Conservation (phyloP, 768 basidiomycete genomes). For the Kwoniella pini region DNA sequence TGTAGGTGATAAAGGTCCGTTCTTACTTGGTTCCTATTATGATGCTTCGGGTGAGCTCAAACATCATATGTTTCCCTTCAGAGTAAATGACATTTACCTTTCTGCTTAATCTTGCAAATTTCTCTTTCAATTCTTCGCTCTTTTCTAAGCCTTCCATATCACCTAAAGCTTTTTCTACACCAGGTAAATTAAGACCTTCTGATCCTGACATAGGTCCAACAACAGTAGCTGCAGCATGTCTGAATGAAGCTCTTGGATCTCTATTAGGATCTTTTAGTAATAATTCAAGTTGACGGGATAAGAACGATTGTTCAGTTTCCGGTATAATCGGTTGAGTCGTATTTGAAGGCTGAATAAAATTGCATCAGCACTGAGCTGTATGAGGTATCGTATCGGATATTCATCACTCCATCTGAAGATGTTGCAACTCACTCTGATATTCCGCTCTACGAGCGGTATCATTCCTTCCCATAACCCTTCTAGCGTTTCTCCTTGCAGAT, state of each 20-base stretch:
- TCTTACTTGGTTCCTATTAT: conserved; percentile 31
- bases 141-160: conserved; percentile 71
- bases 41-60: no score
- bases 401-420: no score
- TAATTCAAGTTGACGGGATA: conserved; percentile 86
- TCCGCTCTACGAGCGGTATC: conserved; percentile 68
- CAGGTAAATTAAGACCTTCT: conserved; percentile 79
- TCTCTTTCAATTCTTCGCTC: conserved; percentile 44
- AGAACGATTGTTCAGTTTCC: conserved; percentile 85
- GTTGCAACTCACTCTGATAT: conserved; percentile 63
- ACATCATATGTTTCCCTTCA: no score
- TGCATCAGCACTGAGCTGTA: no score
- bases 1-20: conserved; percentile 32
- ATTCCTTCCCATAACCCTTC: conserved; percentile 68
- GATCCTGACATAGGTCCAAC: conserved; percentile 91
- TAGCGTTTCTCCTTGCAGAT: conserved; percentile 60
- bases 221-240: conserved; percentile 66
- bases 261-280: conserved; percentile 85
- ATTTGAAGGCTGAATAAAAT: conserved; percentile 11
- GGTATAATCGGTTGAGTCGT: conserved; percentile 59
- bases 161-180: conserved; percentile 79
- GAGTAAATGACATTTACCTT: conserved; percentile 24
- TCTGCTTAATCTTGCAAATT: conserved; percentile 43
- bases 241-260: conserved; percentile 85
- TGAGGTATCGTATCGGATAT: no score